Base-by-base conservation (phyloP, 768 basidiomycete genomes). In the Kwoniella bestiolae region DNA sequence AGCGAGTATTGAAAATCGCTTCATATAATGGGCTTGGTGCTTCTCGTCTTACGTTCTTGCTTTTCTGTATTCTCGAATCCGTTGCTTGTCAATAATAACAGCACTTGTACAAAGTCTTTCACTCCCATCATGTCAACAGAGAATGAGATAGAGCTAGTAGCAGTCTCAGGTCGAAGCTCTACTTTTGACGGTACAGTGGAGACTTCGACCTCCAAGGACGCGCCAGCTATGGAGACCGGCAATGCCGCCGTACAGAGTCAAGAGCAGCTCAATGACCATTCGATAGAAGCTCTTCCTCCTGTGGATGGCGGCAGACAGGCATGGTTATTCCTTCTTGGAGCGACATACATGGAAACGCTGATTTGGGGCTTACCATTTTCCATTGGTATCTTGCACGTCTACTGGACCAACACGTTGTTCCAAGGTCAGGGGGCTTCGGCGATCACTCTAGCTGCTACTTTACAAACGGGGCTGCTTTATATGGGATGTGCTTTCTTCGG, bases 291-390 rank as follows among this genome's bases (percentile, higher is more conserved):
- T 23, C 60, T 67, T 18, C 66, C 66, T 1, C 66, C 66, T 3
- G 60, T 62, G 7, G 73, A 79, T 65, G 68, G 68, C 5, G 77
- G 77, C 11, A 35, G 26, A n/a, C 31, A 65, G 3, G 77, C 77
- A 49, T 79, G 77, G 77, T 38, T 68, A 3, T 79, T 76, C 62
- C 45, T 79, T 18, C 21, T 71, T 0, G 77, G 56, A 6, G 75
- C 75, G 18, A 79, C 78, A 0, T 49, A 63, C 3, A 74, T 75
- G 25, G 78, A 79, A 57, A 62, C 66, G 11, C 56, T 74, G 5
- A 65, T 77, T 2, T 79, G 75, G 75, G 78, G 78, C 6, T 26
- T 79, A 25, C 78, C 78, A 11, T 79, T 75, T 56, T 72, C 72
- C 34, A 71, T 79, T 44, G 78, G 78, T 60, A 70, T 79, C 23